These are phyloP conservation scores for Euclidium syriacum DNA, from an alignment of 345 rosid genomes.

Conservation along the genomic window DNA sequence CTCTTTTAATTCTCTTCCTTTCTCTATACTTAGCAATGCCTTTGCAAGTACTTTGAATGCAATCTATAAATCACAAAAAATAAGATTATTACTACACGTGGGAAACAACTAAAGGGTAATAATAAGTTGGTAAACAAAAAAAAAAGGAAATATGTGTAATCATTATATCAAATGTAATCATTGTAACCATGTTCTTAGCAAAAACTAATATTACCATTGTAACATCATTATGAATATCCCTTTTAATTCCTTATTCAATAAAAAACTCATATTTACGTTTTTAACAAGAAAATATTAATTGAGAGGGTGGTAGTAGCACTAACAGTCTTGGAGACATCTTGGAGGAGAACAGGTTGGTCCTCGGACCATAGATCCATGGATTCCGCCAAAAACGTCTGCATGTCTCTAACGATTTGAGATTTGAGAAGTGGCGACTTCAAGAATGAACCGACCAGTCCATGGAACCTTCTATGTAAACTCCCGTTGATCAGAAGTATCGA, in stretches of 20 bases:
- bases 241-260: neutral
- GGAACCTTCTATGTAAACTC: slow-evolving; percentile 80
- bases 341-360: slow-evolving; percentile 56
- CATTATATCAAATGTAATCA: slow-evolving; percentile 26
- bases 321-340: slow-evolving; percentile 84
- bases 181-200: slow-evolving; percentile 28
- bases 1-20: slow-evolving; percentile 63
- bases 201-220: neutral
- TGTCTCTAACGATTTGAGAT: slow-evolving; percentile 79
- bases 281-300: neutral
- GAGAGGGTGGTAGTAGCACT: slow-evolving; percentile 24
- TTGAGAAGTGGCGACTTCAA: slow-evolving; percentile 79
- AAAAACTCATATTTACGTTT: neutral
- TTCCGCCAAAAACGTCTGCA: slow-evolving; percentile 56
- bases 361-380: slow-evolving; percentile 76
- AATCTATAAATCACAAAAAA: slow-evolving; percentile 44
- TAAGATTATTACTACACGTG: neutral
- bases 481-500: slow-evolving; percentile 87
- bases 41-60: slow-evolving; percentile 87
- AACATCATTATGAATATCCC: slow-evolving; percentile 7
- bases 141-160: slow-evolving; percentile 13
- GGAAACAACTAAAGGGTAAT: slow-evolving; percentile 2
- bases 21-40: slow-evolving; percentile 85
- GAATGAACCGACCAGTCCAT: slow-evolving; percentile 84
- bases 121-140: slow-evolving; percentile 15